Percentiles rank a stretch among this genome's conserved stretches.
Evolutionary conservation across 495 filamentous ascomycete species (phyloP).

Genomic region (Neurospora africana): DNA sequence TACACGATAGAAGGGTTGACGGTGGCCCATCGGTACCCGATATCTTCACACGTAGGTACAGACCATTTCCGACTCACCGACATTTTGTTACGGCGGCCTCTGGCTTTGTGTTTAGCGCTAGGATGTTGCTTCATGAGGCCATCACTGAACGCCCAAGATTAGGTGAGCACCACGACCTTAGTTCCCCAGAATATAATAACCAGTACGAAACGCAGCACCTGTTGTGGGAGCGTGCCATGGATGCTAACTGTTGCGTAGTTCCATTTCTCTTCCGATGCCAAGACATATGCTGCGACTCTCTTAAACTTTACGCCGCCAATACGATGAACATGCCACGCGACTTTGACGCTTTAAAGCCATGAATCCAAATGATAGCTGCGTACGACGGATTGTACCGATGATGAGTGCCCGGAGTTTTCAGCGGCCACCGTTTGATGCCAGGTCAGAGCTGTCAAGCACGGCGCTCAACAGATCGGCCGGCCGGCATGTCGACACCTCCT

Average conservation of each 20-base stretch:
- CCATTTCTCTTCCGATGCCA: neutral
- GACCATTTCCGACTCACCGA: neutral
- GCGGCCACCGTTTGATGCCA: neutral
- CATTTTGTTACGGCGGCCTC: neutral
- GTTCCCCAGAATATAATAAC: neutral
- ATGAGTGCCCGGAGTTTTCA: neutral
- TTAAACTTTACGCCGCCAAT: neutral
- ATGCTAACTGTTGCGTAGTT: neutral
- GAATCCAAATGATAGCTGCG: neutral
- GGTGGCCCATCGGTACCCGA: neutral
- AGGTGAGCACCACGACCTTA: neutral
- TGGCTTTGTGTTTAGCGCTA: neutral
- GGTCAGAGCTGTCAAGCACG: neutral
- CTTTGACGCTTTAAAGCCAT: neutral
- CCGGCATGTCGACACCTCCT: neutral
- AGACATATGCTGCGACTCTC: neutral
- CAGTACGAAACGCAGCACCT: neutral
- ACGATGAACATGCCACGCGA: neutral
- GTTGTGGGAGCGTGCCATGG: neutral
- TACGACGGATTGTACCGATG: neutral
- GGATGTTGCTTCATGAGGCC: neutral
- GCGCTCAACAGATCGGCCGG: neutral
- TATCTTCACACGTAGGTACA: neutral
- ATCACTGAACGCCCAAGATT: neutral
- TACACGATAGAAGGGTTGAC: neutral